Evolutionary conservation across 768 basidiomycete species (phyloP), one percentile per base, ranked within the genome.

Genomic region (Tylopilus intermedius): DNA sequence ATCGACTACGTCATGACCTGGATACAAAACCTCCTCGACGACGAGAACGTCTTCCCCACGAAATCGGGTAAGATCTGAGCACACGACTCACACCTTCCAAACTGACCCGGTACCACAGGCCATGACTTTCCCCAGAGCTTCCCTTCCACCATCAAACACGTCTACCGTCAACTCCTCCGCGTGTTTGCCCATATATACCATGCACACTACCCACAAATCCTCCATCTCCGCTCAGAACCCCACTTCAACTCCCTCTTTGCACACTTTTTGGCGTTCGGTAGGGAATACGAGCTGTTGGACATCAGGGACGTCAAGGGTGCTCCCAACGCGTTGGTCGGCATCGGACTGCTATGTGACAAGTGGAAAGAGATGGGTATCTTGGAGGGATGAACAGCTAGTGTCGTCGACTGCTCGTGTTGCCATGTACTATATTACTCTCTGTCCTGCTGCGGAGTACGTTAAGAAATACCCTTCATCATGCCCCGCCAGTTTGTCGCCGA

Each of bases 1-100:
- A 92, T 97, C 62, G 95, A 97, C 75, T 95, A 91, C 58, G 95
- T 97, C 62, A 93, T 97, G 88, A 92, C 94, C 4, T 94, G 92
- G 77, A 82, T 96, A 26, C 95, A 98, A 69, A 94, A 90, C 65
- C 78, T 95, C 26, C 76, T 97, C 30, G 91, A 97, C 61, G 94
- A 98, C 73, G 94, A 97, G 63, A 85, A 82, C 60, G 83, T 87
- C 50, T 97, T 97, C 76, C 95, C 94, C 5, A 93, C 94, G 9
- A 95, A 96, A 69, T 84, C 89, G n/a, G 91, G 94, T 90, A 63
- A 59, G 81, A 72, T 14, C 4, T 18, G 27, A 26, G 8, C 30
- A 38, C 1, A 37, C 13, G 4, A 32, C 45, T 9, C 10, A 24
- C 5, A 6, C 5, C 30, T 45, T 13, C 22, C 44, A 10, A 18